Evolutionary conservation across 306 rosid genomes (phyloP).

Genomic region (Quercus bicolor): DNA sequence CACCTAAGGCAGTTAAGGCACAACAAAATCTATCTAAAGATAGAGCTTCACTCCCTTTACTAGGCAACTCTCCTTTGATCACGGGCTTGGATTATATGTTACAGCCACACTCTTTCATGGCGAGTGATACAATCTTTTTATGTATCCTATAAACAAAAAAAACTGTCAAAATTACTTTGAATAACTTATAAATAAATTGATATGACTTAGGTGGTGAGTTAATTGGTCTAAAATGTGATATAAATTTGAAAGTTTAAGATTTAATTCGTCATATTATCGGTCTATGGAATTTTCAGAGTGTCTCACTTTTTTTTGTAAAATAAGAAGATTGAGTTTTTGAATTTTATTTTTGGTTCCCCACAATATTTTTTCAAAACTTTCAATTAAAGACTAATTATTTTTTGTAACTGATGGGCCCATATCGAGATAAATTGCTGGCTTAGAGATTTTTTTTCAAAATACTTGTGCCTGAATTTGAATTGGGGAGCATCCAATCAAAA

Average conservation of each 20-base stretch:
- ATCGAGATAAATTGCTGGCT: rapidly evolving
- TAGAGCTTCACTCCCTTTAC: constrained; percentile 16
- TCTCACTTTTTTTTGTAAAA: too few species aligned
- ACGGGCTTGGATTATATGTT: constrained; percentile 18
- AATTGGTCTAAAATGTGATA: too few species aligned
- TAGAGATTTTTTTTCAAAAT: too few species aligned
- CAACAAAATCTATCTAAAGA: constrained; percentile 33
- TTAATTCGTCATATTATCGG: too few species aligned
- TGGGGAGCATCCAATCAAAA: rapidly evolving
- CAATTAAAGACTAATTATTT: rapidly evolving
- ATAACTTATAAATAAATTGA: too few species aligned
- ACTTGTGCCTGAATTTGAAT: rapidly evolving
- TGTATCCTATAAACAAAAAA: too few species aligned
- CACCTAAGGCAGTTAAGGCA: constrained; percentile 21
- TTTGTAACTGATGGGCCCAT: rapidly evolving
- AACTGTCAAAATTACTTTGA: too few species aligned
- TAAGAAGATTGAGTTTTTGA: too few species aligned
- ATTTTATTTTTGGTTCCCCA: too few species aligned
- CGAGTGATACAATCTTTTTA: neutral
- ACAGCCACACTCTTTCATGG: constrained; percentile 9
- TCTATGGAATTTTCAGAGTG: too few species aligned
- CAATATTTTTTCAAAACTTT: rapidly evolving
- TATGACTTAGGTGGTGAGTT: too few species aligned
- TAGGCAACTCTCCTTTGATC: constrained; percentile 32
- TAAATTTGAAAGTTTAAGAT: too few species aligned